Evolutionary conservation across 768 basidiomycete genomes (phyloP), one percentile per base, ranked within the genome.

Genomic region (Guyanaporus albipodus): DNA sequence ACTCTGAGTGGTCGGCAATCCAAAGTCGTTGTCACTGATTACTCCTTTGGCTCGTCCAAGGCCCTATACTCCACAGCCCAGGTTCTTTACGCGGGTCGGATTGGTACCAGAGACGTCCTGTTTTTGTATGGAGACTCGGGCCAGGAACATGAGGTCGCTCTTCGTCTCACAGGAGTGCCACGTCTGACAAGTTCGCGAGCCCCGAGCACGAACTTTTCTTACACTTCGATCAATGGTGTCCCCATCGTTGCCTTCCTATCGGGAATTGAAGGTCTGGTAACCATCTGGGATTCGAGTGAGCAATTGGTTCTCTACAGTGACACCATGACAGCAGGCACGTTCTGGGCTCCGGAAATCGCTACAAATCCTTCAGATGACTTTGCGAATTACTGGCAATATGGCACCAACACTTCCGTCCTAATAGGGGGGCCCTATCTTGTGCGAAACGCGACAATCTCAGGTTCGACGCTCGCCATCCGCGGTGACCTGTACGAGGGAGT

Each of bases 291-390:
- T 51, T 82, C 84, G 0, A 70, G 76, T 35, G 74, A 74, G 1
- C 83, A 87, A 55, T 73, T 90, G 17, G 64, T 92, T 22, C 66
- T 91, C 11, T 89, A 73, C 56, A 77, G 79, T 7, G 87, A 91
- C 57, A 73, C 80, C 0, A 67, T 58, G 12, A 85, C 84, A 0
- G 82, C 83, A 3, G 77, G 74, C 24, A 83, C 82, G 0, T 88
- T 89, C 70, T 92, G 85, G 82, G 73, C 83, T 5, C 91, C 91
- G 2, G 73, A 78, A 15, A 71, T 91, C 34, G 64, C 81, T 6
- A 66, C 68, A 1, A 52, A 59, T 6, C 33, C 49, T 17, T 63
- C 58, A 4, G 66, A 73, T 23, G 69, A 74, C 11, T 72, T 83
- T 45, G 69, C 69, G 33, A 79, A 77, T 54, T 90, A 73, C 71